These are phyloP conservation scores for Penicillium sp. DNA, from an alignment of 2,329 filamentous ascomycete genomes.

Conservation along the genomic window DNA sequence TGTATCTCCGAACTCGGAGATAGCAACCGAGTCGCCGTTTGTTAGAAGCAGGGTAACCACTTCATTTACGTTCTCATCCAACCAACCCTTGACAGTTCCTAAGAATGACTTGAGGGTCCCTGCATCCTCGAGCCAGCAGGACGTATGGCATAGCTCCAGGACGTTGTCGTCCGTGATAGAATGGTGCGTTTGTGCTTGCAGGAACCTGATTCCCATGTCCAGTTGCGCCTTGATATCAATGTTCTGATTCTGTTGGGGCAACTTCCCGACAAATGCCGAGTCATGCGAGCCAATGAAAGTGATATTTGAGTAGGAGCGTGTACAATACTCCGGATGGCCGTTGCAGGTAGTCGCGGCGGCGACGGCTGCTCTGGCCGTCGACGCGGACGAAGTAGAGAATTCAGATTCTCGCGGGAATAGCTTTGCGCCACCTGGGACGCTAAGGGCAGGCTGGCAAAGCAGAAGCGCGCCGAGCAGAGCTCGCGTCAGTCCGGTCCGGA, in stretches of 20 bases:
- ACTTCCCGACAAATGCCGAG: conserved; percentile 57
- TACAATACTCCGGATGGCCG: conserved; percentile 53
- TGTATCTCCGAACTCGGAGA: conserved; percentile 31
- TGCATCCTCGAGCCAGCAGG: conserved; percentile 55
- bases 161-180: conserved; percentile 43
- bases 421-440: background rate
- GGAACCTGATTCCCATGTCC: conserved; percentile 57
- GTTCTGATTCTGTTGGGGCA: conserved; percentile 56
- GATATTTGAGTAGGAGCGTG: conserved; percentile 54
- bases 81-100: conserved; percentile 55
- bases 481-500: conserved; percentile 1
- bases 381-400: conserved; percentile 2
- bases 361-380: background rate
- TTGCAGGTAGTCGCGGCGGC: conserved; percentile 47
- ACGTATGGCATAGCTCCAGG: conserved; percentile 61
- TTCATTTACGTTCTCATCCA: conserved; percentile 55
- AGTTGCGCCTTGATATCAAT: conserved; percentile 56
- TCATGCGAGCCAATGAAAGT: conserved; percentile 62
- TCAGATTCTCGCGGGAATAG: conserved; percentile 3
- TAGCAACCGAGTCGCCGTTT: conserved; percentile 49
- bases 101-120: conserved; percentile 55
- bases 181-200: conserved; percentile 59
- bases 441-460: background rate
- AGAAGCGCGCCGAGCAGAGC: conserved; percentile 4
- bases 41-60: conserved; percentile 61